Base-by-base conservation (phyloP, 164 flowering plant species). In the Piper longum region DNA sequence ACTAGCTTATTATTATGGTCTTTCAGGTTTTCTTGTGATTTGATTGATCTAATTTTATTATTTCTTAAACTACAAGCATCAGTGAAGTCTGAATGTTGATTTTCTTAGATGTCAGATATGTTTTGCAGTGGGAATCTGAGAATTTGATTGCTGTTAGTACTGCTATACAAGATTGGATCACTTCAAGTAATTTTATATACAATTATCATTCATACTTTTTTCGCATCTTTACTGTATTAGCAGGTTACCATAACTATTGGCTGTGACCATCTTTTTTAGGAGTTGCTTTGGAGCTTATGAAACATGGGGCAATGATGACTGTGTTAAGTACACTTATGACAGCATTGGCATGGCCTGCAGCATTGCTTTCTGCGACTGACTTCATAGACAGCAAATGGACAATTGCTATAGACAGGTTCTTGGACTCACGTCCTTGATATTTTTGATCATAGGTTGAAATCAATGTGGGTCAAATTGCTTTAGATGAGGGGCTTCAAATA, bases 311-410 rank as follows among this genome's bases (percentile, higher is more conserved):
- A 61, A 89, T 89, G 99, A 52, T 91, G 85, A 95, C 99, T 74
- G 98, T 95, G 16, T 70, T 95, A 75, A 75, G 86, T 82, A 51
- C 90, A 41, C 87, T 95, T 62, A 43, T 91, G 56, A 48, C 79
- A 41, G 99, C 99, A 68, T 74, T 95, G 74, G 99, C 96, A 59
- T 95, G 98, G 99, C 99, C 99, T 14, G 87, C 96, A 63, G 73
- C 93, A 48, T 71, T 95, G 70, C 85, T 91, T 70, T 68, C 81
- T 11, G 89, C 87, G 44, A 78, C 98, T 62, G 85, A 83, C 72
- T 80, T 87, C 64, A 95, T 95, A 59, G 99, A 95, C 79, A 87
- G 99, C 86, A 91, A 81, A 69, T 95, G 98, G 98, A 59, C 96
- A 58, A 85, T 95, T 67, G 96, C 99, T 65, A 76, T 95, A 7